Evolutionary conservation across 1,284 basidiomycete species (phyloP), one percentile per base, ranked within the genome.

Genomic region (Naganishia sp.): DNA sequence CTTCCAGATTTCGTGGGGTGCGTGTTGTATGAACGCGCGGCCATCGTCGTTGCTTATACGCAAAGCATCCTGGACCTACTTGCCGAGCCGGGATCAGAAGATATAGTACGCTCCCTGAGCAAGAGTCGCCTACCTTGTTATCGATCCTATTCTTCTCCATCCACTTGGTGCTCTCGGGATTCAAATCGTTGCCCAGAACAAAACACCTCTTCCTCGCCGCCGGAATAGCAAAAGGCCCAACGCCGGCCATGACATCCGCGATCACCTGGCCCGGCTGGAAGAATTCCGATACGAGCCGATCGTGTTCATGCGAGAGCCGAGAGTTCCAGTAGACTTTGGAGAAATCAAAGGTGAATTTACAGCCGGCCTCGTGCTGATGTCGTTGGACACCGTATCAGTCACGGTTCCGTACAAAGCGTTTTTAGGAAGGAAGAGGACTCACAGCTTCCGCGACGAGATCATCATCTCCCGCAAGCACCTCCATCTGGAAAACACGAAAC

Each of bases 291-390:
- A 97, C 88, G 17, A 99, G 83, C 3, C 94, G 86, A 43, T 87
- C 87, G 73, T 99, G 96, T 75, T 99, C 96, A 0, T 87, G 87
- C 70, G 93, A 90, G 42, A 99, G 80, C 21, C 96, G 86, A 21
- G 94, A 95, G 81, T 99, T 99, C 94, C 94, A 99, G 80, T 99
- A 99, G 2, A 99, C 96, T 72, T 87, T 84, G 10, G 90, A 88
- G 75, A 99, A 99, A 77, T 99, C 94, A 73, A 99, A 98, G 0
- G 85, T 88, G 78, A 98, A 99, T 17, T 81, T 82, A 78, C 94
- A 98, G 70, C 87, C 85, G 7, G 87, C 86, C 81, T 96, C 93
- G 70, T 84, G 84, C 90, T 94, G 74, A 3, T 21, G 4, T 32
- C 6, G 41, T 21, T 18, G 42, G 69, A 47, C 58, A 49, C 45